Evolutionary conservation across 306 rosid genomes (phyloP), one percentile per base, ranked within the genome.

Genomic region (Trifolium subterraneum): DNA sequence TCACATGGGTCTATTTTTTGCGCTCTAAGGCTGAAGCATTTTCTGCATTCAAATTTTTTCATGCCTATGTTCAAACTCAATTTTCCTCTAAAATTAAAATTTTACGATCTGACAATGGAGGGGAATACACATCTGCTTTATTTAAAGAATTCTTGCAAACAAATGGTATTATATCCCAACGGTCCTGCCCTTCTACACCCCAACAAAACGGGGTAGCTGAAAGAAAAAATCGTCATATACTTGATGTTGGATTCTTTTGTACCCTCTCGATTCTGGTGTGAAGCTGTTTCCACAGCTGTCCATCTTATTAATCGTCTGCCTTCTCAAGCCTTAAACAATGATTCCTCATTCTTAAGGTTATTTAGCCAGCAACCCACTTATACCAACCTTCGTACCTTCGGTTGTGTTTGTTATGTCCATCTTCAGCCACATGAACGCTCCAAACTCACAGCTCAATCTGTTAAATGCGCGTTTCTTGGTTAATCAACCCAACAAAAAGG

Each of bases 81-180:
- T 59, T 59, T 7, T 59, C 64, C 16, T 25, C 14, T 1, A 58
- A 58, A 23, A 58, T 58, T 58, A 58, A 23, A 25, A 27, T 59
- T 59, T 7, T 59, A 6, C 10, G 13, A 0, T 61, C 44, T 29
- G 22, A 61, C 66, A 61, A 61, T 61, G 66, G 23, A 1, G 48
- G 44, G 23, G 55, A 29, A 19, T 68, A 68, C 27, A 68, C n/a
- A 16, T 68, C 73, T 47, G 25, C n/a, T 68, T 68, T 22, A n/a
- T 47, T 68, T 29, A 60, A 47, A 27, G 60, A 68, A 48, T 69
- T 50, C 11, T 50, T 70, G 47, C 44, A 70, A 4, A 19, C 9
- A 9, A 48, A 48, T 68, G 61, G 18, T 0, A 8, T 27, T 1
- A 0, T 68, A 10, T 68, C 61, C n/a, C 45, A 27, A 48, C 4